Percentiles rank a stretch among this genome's conserved stretches.
Conservation (phyloP, 345 rosid species). For the Noccaea caerulescens region DNA sequence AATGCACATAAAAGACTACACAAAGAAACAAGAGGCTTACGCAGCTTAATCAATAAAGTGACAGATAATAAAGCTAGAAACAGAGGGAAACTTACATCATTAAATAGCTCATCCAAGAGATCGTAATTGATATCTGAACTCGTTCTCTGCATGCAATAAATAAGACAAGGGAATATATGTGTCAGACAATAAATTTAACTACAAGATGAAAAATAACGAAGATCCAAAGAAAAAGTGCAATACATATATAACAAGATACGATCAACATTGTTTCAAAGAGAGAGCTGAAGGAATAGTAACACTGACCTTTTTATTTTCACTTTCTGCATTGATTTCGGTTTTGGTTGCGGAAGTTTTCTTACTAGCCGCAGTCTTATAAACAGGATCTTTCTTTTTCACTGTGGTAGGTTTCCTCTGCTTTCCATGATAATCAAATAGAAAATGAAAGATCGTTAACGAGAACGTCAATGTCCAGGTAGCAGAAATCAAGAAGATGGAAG, state of each 20-base stretch:
- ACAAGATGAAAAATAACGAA: not conserved
- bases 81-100: constrained; percentile 36
- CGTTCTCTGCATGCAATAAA: too few relatives aligned
- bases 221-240: not conserved
- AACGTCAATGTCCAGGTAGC: too few relatives aligned
- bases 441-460: constrained; percentile 9
- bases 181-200: too few relatives aligned
- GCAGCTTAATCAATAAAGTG: not conserved
- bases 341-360: constrained; percentile 21
- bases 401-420: constrained; percentile 25
- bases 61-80: not conserved
- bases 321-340: constrained; percentile 27
- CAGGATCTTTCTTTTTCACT: constrained; percentile 38
- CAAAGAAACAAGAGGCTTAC: not conserved
- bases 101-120: constrained; percentile 43
- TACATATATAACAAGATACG: not conserved
- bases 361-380: constrained; percentile 29
- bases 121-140: too few relatives aligned
- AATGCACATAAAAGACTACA: not conserved
- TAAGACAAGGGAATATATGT: too few relatives aligned
- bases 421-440: constrained; percentile 30
- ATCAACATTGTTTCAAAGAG: constrained; percentile 14
- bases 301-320: constrained; percentile 37
- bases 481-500: not conserved
- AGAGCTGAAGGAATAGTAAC: not conserved